A percentile compares a stretch with the other conserved stretches of the same genome.
phyloP scores from a whole-genome alignment of 2,329 filamentous ascomycete genomes.

The Drechslerella coelobrocha region DNA sequence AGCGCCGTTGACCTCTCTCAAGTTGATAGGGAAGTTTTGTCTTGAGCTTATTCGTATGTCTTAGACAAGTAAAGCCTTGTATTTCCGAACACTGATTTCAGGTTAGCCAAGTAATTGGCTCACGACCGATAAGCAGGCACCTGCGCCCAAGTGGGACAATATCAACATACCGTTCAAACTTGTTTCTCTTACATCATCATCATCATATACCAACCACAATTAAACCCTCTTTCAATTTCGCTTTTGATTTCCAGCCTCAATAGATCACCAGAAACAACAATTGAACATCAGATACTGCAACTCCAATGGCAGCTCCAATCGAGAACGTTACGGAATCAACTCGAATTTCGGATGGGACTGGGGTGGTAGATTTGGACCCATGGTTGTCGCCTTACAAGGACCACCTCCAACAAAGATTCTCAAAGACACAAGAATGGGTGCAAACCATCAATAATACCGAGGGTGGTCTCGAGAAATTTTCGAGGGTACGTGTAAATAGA shows the following conservation, averaged over 20 bases:
- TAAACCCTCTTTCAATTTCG: neutral
- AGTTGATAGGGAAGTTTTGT: no score
- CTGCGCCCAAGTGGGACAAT: no score
- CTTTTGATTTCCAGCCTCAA: neutral
- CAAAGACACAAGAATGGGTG: slow-evolving; percentile 85
- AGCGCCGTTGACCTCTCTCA: no score
- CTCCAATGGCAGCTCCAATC: slow-evolving; percentile 10
- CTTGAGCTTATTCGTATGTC: no score
- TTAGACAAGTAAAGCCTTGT: no score
- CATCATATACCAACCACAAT: neutral
- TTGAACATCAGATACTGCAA: neutral
- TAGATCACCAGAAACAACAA: neutral
- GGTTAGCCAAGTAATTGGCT: no score
- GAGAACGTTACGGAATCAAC: slow-evolving; percentile 8
- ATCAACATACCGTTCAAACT: no score
- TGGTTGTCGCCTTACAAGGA: slow-evolving; percentile 87
- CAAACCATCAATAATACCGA: slow-evolving; percentile 80
- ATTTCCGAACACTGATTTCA: no score
- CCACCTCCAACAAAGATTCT: slow-evolving; percentile 75
- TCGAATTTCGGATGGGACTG: slow-evolving; percentile 61
- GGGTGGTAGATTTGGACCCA: slow-evolving; percentile 84
- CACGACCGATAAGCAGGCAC: no score
- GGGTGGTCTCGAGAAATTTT: slow-evolving; percentile 90
- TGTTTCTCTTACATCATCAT: no score
- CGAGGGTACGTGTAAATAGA: slow-evolving; percentile 66